Evolutionary conservation across 305 asterid species (phyloP).

Genomic region (Fraxinus platypoda): DNA sequence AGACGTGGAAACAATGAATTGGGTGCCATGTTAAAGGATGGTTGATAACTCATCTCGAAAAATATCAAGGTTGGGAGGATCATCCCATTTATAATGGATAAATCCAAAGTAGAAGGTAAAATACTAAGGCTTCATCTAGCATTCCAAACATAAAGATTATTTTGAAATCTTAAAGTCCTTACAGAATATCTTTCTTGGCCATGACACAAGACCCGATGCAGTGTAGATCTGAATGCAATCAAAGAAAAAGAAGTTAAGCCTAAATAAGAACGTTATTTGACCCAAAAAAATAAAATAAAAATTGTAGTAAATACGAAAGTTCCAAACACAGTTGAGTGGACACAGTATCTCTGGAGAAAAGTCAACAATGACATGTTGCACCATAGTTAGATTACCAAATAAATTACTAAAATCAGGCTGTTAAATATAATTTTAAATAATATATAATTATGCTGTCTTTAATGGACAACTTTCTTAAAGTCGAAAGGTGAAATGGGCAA

Average conservation of each 20-base stretch:
- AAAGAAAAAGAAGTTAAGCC: slow-evolving; percentile 17
- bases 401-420: background rate
- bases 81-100: slow-evolving; percentile 3
- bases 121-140: background rate
- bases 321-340: background rate
- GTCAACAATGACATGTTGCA: background rate
- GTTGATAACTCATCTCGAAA: slow-evolving; percentile 1
- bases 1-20: background rate
- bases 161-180: slow-evolving; percentile 29
- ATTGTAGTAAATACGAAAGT: background rate
- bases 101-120: background rate
- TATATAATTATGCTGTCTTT: too few relatives aligned
- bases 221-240: slow-evolving; percentile 62
- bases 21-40: background rate
- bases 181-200: slow-evolving; percentile 85
- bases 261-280: background rate
- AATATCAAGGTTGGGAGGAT: background rate
- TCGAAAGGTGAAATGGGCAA: background rate
- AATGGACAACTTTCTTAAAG: background rate
- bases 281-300: background rate
- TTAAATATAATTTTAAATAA: too few relatives aligned
- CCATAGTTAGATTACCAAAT: background rate
- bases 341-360: background rate
- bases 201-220: slow-evolving; percentile 75
- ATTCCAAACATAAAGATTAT: background rate